Evolutionary conservation across 1,284 basidiomycete species (phyloP).

Genomic region (Lentinula novae-zelandiae): DNA sequence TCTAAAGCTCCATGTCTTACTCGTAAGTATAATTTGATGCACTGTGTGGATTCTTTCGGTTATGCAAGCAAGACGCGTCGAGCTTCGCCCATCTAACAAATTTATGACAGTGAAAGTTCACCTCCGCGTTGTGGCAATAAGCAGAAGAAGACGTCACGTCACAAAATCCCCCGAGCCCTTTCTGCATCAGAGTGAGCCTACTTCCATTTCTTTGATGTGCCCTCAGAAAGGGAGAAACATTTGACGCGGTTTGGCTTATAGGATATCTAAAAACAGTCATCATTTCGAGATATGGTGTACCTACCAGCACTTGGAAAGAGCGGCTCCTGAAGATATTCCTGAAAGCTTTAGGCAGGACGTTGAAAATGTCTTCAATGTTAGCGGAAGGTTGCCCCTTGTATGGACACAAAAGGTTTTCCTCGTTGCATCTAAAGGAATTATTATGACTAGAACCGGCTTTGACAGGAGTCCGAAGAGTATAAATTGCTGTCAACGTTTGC

Average conservation of each 20-base stretch:
- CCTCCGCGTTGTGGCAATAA: conserved; percentile 8
- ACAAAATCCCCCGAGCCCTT: conserved; percentile 15
- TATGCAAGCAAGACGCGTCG: not conserved
- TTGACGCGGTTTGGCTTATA: conserved; percentile 12
- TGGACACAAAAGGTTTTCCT: conserved; percentile 27
- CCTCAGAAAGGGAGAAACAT: not conserved
- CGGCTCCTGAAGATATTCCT: conserved; percentile 33
- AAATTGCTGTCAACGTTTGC: conserved; percentile 23
- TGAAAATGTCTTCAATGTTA: conserved; percentile 28
- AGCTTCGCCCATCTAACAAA: not conserved
- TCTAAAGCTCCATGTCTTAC: not conserved
- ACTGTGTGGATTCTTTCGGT: no score
- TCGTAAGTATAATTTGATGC: not conserved
- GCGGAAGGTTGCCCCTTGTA: conserved; percentile 24
- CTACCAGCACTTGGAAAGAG: conserved; percentile 36
- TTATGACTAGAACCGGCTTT: not conserved
- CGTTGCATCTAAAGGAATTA: not conserved
- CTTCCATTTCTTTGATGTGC: not conserved
- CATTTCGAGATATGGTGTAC: conserved; percentile 40
- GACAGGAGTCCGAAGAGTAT: conserved; percentile 26
- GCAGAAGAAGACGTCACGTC: conserved; percentile 2
- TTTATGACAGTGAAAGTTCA: conserved; percentile 10
- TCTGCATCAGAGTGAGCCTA: conserved; percentile 27
- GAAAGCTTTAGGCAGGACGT: conserved; percentile 28
- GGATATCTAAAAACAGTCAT: conserved; percentile 37